phyloP scores from a whole-genome alignment of 495 filamentous ascomycete species.

The Evansstolkia leycettana region DNA sequence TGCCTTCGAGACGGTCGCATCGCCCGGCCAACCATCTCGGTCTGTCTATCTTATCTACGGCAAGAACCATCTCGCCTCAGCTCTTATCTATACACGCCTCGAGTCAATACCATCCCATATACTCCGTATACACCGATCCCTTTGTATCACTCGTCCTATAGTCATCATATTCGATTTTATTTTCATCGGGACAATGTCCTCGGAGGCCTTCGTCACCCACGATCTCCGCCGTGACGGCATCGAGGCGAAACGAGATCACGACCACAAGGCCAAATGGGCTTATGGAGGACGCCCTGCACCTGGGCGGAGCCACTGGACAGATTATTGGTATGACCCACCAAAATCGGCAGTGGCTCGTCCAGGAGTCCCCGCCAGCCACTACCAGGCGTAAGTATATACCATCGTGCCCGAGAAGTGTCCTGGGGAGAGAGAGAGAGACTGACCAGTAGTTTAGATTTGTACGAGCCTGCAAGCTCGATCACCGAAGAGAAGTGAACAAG shows the following conservation, averaged over 20 bases:
- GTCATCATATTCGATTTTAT: not conserved
- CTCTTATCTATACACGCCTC: not conserved
- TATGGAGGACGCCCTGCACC: conserved; percentile 22
- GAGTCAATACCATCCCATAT: not conserved
- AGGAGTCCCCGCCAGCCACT: no score
- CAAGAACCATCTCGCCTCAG: not conserved
- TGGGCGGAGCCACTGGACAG: conserved; percentile 1
- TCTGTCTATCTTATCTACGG: not conserved
- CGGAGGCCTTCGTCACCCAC: conserved; percentile 4
- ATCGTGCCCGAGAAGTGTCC: no score
- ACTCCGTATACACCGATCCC: not conserved
- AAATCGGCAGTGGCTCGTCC: no score
- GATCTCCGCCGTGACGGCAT: conserved; percentile 16
- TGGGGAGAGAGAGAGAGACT: no score
- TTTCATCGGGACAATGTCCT: conserved; percentile 2
- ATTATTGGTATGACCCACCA: no score
- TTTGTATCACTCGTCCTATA: not conserved
- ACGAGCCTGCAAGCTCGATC: not conserved
- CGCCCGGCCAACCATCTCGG: no score
- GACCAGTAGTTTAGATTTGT: no score
- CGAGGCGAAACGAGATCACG: conserved; percentile 31
- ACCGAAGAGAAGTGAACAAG: conserved; percentile 9
- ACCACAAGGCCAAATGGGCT: conserved; percentile 44
- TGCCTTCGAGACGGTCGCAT: no score
- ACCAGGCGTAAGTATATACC: no score